Conservation (phyloP, 192 early-diverging fungal species). For the Pecoramyces ruminantium region DNA sequence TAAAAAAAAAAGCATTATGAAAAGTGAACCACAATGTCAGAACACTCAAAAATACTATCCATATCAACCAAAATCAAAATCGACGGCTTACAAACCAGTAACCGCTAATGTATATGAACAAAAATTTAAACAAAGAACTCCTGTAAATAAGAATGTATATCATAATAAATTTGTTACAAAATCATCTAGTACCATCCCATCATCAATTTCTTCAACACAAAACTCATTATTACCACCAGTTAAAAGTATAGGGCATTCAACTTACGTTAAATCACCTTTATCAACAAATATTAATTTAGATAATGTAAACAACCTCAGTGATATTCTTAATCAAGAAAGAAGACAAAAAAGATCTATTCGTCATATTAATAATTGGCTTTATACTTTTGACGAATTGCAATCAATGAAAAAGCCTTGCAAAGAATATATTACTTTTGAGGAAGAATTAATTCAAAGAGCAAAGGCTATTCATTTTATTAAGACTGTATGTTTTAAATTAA, state of each 20-base stretch:
- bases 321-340: not conserved
- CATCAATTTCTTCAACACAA: not conserved
- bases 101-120: not conserved
- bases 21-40: not conserved
- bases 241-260: not conserved
- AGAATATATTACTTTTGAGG: not conserved
- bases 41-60: not conserved
- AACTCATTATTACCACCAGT: not conserved
- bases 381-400: not conserved
- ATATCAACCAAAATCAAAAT: not conserved
- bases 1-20: not conserved
- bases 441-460: not conserved
- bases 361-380: not conserved
- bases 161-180: not conserved
- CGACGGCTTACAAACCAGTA: not conserved
- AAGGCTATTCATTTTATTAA: not conserved
- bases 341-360: not conserved
- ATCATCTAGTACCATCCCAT: not conserved
- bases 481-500: not conserved
- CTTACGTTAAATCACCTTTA: not conserved
- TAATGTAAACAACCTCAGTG: not conserved
- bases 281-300: not conserved
- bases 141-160: not conserved
- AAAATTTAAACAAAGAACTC: not conserved
- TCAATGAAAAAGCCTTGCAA: not conserved